Evolutionary conservation across 495 filamentous ascomycete species (phyloP).

Genomic region (Aspergillus baeticus): DNA sequence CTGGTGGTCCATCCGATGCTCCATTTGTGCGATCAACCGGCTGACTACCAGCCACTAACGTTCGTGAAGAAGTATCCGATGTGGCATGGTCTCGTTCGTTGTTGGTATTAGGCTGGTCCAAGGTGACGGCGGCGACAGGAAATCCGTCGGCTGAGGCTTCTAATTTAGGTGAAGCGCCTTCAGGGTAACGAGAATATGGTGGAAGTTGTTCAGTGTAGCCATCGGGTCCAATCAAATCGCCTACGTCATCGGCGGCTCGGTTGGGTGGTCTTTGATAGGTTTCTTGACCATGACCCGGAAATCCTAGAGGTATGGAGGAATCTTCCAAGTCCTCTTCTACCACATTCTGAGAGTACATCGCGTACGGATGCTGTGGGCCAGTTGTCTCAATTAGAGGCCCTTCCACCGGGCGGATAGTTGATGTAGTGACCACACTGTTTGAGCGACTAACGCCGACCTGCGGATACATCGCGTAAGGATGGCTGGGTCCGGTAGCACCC

Average conservation of each 20-base stretch:
- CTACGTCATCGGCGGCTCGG: conserved; percentile 80
- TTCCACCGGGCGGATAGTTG: conserved; percentile 55
- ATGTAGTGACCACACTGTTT: conserved; percentile 63
- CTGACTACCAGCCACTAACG: conserved; percentile 23
- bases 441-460: conserved; percentile 58
- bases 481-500: conserved; percentile 54
- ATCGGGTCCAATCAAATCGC: conserved; percentile 83
- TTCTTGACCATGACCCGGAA: conserved; percentile 58
- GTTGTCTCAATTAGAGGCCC: conserved; percentile 59
- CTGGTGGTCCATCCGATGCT: conserved; percentile 11
- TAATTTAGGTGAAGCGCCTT: conserved; percentile 48
- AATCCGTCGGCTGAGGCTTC: conserved; percentile 25
- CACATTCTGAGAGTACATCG: conserved; percentile 78
- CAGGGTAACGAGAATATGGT: conserved; percentile 81
- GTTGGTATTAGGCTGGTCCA: conserved; percentile 24
- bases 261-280: conserved; percentile 69
- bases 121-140: conserved; percentile 20
- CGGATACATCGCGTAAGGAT: conserved; percentile 56
- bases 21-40: not conserved
- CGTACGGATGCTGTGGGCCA: conserved; percentile 85
- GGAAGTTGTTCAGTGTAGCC: conserved; percentile 89
- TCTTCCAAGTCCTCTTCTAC: conserved; percentile 47
- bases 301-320: conserved; percentile 66
- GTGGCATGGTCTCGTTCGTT: conserved; percentile 26
- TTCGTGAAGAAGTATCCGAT: conserved; percentile 49